phyloP scores from a whole-genome alignment of 2,329 filamentous ascomycete species.

The Dothideomycetes sp. region DNA sequence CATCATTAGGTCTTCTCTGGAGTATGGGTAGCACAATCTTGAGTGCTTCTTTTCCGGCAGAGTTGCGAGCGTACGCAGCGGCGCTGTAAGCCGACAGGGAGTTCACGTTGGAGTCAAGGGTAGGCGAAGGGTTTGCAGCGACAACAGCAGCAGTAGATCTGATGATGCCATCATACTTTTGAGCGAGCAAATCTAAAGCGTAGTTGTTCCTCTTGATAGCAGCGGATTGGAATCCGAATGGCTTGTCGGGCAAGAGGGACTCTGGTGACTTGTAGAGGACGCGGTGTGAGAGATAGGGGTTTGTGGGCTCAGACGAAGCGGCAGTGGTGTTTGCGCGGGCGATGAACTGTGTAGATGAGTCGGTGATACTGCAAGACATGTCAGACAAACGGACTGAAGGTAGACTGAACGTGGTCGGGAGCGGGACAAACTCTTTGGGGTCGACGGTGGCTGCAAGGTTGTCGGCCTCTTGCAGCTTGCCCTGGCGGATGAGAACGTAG shows the following conservation, averaged over 20 bases:
- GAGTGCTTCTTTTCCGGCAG: slow-evolving; percentile 57
- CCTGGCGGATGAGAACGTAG: slow-evolving; percentile 59
- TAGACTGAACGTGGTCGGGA: not conserved
- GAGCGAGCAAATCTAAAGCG: slow-evolving; percentile 54
- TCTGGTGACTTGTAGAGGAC: slow-evolving; percentile 47
- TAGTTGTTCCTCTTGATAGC: slow-evolving; percentile 55
- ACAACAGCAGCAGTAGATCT: slow-evolving; percentile 45
- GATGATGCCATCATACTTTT: slow-evolving; percentile 59
- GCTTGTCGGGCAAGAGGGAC: slow-evolving; percentile 49
- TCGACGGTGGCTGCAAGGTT: slow-evolving; percentile 53
- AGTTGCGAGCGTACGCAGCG: slow-evolving; percentile 60
- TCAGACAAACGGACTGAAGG: no score
- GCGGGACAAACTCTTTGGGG: slow-evolving; percentile 48
- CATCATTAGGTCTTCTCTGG: slow-evolving; percentile 65
- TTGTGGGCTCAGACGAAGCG: slow-evolving; percentile 39
- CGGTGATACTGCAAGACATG: slow-evolving; percentile 46
- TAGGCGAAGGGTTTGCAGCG: slow-evolving; percentile 37
- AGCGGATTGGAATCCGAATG: slow-evolving; percentile 62
- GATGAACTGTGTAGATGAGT: slow-evolving; percentile 57
- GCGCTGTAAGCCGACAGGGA: slow-evolving; percentile 58
- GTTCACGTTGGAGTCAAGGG: slow-evolving; percentile 34
- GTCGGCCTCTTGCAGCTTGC: slow-evolving; percentile 56
- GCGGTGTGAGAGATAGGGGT: slow-evolving; percentile 61
- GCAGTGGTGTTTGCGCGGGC: slow-evolving; percentile 57
- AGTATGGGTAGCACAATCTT: slow-evolving; percentile 61